Conservation (phyloP, 2,329 filamentous ascomycete species). For the Paraphoma sp. region DNA sequence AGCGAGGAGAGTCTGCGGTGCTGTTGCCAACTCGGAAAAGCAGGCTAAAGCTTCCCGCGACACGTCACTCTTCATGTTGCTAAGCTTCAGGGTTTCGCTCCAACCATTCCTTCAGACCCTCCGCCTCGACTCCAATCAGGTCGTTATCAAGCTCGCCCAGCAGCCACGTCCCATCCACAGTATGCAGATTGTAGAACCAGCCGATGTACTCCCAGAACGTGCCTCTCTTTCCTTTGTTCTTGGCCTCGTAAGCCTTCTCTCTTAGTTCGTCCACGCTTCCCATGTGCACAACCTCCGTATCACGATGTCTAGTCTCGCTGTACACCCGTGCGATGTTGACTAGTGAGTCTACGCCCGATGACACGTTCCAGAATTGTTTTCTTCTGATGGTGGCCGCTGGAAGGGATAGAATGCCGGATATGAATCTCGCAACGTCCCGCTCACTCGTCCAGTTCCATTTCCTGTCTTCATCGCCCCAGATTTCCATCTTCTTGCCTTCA, state of each 20-base stretch:
- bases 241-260: neutral
- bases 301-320: neutral
- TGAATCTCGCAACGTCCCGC: neutral
- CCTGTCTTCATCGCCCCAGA: neutral
- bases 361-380: neutral
- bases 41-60: no score
- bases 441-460: neutral
- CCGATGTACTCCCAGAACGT: constrained; percentile 3
- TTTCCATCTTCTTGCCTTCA: neutral
- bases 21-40: no score
- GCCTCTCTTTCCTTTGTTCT: neutral
- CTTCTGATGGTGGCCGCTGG: neutral
- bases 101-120: neutral
- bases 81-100: neutral
- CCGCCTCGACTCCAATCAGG: neutral
- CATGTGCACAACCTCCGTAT: neutral
- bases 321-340: neutral
- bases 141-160: neutral
- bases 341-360: neutral
- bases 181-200: neutral
- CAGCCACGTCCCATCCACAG: neutral
- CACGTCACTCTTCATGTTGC: neutral
- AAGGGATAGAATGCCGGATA: neutral
- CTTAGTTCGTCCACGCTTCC: neutral
- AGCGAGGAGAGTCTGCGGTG: neutral